Percentiles rank a stretch among this genome's conserved stretches.
phyloP scores from a whole-genome alignment of 768 basidiomycete species.

The Chlorophyllum brunneum region DNA sequence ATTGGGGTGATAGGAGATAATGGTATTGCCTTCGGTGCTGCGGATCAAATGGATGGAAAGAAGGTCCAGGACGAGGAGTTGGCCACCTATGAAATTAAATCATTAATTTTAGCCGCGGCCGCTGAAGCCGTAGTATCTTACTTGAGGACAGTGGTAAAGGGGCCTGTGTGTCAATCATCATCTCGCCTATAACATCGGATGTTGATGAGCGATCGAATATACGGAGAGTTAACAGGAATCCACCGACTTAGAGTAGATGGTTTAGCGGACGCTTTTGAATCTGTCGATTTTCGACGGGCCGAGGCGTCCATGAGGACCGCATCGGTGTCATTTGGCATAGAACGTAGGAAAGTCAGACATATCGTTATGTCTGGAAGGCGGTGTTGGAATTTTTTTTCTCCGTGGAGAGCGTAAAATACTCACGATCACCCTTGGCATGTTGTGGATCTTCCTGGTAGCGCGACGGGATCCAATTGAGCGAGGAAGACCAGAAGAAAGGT shows the following conservation, averaged over 20 bases:
- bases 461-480: conserved; percentile 64
- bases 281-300: conserved; percentile 8
- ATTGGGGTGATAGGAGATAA: conserved; percentile 44
- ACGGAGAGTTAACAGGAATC: background rate
- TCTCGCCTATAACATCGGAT: conserved; percentile 17
- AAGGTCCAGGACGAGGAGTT: conserved; percentile 39
- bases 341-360: conserved; percentile 50
- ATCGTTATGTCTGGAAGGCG: conserved; percentile 51
- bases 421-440: conserved; percentile 47
- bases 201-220: background rate
- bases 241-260: conserved; percentile 13
- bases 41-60: conserved; percentile 46
- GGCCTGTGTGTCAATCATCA: conserved; percentile 28
- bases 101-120: too few relatives aligned
- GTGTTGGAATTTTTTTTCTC: background rate
- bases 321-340: conserved; percentile 24
- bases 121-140: too few relatives aligned
- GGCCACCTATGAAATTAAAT: conserved; percentile 19
- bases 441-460: conserved; percentile 51
- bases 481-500: conserved; percentile 66
- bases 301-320: conserved; percentile 15
- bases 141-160: conserved; percentile 23
- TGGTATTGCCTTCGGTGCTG: conserved; percentile 35
- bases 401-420: conserved; percentile 17
- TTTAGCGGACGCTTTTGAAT: conserved; percentile 14